Percentiles rank a stretch among this genome's conserved stretches.
phyloP scores from a whole-genome alignment of 768 basidiomycete genomes.

The Boletellus ananiceps region DNA sequence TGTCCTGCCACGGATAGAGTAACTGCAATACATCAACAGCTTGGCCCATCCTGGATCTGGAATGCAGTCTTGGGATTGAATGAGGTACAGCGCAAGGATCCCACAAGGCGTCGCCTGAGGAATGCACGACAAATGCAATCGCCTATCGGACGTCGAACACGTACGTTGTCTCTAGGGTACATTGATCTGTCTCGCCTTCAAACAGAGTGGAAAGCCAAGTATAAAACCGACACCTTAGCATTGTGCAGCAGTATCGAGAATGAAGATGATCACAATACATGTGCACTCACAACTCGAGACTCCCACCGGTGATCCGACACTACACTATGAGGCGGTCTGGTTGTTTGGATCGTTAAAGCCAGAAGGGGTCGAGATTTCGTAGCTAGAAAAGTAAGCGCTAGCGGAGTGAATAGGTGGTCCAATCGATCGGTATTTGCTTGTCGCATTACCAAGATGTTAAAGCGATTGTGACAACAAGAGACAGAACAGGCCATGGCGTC shows the following conservation, averaged over 20 bases:
- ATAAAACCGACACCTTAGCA: not conserved
- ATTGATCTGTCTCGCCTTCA: not conserved
- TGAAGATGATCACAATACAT: not conserved
- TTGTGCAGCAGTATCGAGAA: not conserved
- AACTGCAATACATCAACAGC: not conserved
- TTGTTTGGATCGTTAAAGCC: too few relatives aligned
- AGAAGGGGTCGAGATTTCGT: too few relatives aligned
- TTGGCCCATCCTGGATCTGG: not conserved
- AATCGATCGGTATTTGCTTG: constrained; percentile 7
- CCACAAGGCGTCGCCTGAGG: not conserved
- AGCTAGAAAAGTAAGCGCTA: constrained; percentile 1
- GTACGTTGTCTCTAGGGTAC: not conserved
- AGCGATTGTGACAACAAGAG: not conserved
- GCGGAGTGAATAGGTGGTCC: not conserved
- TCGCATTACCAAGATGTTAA: constrained; percentile 13
- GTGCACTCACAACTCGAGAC: constrained; percentile 1
- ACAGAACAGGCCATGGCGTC: constrained; percentile 16
- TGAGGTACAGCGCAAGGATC: not conserved
- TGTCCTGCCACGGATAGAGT: not conserved
- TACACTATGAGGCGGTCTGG: too few relatives aligned
- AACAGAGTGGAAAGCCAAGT: not conserved
- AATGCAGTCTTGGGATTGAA: not conserved
- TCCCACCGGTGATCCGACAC: not conserved
- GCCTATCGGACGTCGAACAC: not conserved
- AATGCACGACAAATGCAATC: not conserved